A percentile compares a stretch with the other conserved stretches of the same genome.
Conservation (phyloP, 2,329 filamentous ascomycete genomes). For the Clonostachys rosea region DNA sequence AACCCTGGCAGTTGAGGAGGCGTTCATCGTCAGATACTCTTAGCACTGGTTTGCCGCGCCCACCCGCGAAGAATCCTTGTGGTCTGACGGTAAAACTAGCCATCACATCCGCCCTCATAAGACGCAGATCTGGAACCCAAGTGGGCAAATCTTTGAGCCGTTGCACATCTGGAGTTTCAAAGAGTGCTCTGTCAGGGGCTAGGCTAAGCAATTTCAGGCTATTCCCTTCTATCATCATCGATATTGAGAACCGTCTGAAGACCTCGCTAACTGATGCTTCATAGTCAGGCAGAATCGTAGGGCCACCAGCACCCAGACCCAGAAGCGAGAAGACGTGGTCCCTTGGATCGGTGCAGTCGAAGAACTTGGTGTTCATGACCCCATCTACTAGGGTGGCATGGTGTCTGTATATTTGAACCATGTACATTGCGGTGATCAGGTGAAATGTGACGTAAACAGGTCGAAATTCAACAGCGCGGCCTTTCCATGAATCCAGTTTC, state of each 20-base stretch:
- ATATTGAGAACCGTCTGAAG: neutral
- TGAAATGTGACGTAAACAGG: no score
- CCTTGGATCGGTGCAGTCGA: neutral
- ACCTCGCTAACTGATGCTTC: neutral
- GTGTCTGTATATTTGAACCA: no score
- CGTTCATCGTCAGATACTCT: no score
- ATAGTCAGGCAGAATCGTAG: neutral
- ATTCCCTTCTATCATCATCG: neutral
- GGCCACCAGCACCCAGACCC: neutral
- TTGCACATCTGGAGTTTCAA: no score
- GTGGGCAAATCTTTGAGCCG: neutral
- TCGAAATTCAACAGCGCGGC: neutral
- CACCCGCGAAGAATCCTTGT: no score
- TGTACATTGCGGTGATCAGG: no score
- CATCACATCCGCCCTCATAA: no score
- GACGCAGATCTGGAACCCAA: constrained; percentile 1
- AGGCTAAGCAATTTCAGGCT: no score
- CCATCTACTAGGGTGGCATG: neutral
- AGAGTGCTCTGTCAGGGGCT: no score
- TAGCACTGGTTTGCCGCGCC: no score
- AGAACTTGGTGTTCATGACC: neutral
- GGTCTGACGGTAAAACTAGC: no score
- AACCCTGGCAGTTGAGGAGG: no score
- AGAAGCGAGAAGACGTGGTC: constrained; percentile 3
- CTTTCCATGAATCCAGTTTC: neutral